Evolutionary conservation across 768 basidiomycete species (phyloP), one percentile per base, ranked within the genome.

Genomic region (Suillus bovinus): DNA sequence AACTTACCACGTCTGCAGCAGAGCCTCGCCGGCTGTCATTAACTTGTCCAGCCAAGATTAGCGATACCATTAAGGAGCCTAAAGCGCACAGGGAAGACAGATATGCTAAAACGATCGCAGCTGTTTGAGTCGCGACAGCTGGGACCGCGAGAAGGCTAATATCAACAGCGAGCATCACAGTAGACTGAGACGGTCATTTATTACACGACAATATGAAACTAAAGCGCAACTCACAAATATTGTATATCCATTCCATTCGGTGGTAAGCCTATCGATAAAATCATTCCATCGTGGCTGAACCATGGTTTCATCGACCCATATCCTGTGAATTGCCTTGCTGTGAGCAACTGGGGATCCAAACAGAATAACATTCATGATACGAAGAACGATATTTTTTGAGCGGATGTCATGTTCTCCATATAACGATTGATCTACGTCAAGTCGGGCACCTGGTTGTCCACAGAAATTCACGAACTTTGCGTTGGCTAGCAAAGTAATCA

Each of bases 81-180:
- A 81, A 60, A 52, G 70, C 75, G n/a, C 73, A 67, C 9, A 79
- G 53, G 8, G 73, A 73, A 2, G 81, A 81, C 10, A 77, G 62
- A 58, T 79, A 80, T 60, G 74, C 72, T 16, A 74, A 66, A 65
- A 74, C 10, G 22, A 42, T 49, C 56, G n/a, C 39, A 44, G 27
- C 10, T 16, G 17, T 27, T 47, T 63, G 74, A 56, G 66, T 14
- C 29, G 20, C 74, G 36, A 81, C 76, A 31, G 74, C 72, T 20
- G 79, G 80, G 29, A 86, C 83, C 6, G 82, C 80, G 10, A 86
- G 69, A 65, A 85, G 84, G 0, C 79, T 80, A 0, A 87, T 79
- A 58, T 84, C 83, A 1, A 80, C 82, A n/a, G 79, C 80, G 3
- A 86, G 70, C 39, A 86, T 69, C 14, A 85, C 82, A 1, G 81